phyloP scores from a whole-genome alignment of 1,284 basidiomycete species.

The Cryptococcus sp. region DNA sequence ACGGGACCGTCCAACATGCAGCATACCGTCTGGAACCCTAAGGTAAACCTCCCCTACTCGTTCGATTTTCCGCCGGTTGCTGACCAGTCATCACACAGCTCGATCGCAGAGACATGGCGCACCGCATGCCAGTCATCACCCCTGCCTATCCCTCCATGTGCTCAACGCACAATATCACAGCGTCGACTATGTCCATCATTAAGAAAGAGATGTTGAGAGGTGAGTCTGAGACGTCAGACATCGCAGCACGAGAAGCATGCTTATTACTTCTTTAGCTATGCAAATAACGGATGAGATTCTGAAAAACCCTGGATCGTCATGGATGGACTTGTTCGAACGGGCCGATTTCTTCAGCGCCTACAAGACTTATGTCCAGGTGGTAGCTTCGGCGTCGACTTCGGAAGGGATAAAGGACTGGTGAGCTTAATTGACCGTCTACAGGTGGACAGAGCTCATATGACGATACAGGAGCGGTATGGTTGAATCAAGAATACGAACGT shows the following conservation, averaged over 20 bases:
- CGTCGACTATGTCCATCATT: conserved; percentile 94
- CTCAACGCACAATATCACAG: conserved; percentile 95
- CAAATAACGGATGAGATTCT: conserved; percentile 93
- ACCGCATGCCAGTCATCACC: conserved; percentile 99
- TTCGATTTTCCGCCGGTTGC: neutral
- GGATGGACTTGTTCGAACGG: conserved; percentile 89
- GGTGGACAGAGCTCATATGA: neutral
- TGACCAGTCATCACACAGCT: conserved; percentile 58
- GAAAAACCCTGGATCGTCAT: conserved; percentile 64
- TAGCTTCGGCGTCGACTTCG: conserved; percentile 79
- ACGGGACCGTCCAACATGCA: conserved; percentile 78
- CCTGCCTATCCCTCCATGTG: conserved; percentile 99
- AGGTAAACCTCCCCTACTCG: conserved; percentile 57
- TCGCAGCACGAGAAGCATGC: neutral
- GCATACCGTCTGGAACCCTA: conserved; percentile 97
- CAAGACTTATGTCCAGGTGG: conserved; percentile 97
- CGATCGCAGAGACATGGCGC: conserved; percentile 87
- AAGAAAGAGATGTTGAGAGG: conserved; percentile 95
- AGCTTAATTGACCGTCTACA: conserved; percentile 32
- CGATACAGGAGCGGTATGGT: conserved; percentile 83
- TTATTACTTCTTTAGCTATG: conserved; percentile 62
- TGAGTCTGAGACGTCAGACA: conserved; percentile 40
- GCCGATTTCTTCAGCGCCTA: conserved; percentile 98
- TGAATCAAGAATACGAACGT: conserved; percentile 92
- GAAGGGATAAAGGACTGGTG: conserved; percentile 95